phyloP scores from a whole-genome alignment of 2,329 filamentous ascomycete genomes.

The Diaporthe velutina region DNA sequence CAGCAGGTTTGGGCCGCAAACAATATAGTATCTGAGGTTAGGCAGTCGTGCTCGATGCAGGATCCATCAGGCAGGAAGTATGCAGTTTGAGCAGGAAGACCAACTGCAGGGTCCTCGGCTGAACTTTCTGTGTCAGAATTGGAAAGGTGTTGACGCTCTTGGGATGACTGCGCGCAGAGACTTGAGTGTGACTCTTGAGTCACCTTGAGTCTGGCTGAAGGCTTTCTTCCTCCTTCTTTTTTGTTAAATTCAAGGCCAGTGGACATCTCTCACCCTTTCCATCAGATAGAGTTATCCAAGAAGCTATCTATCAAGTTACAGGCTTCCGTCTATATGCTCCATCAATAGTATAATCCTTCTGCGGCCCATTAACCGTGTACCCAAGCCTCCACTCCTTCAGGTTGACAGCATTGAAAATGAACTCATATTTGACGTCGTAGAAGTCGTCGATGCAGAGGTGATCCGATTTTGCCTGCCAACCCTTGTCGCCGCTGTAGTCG shows the following conservation, averaged over 20 bases:
- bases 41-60: too few species aligned
- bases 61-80: too few species aligned
- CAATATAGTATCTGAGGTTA: not conserved
- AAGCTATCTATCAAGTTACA: not conserved
- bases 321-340: slow-evolving; percentile 62
- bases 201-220: too few species aligned
- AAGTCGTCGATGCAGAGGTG: slow-evolving; percentile 80
- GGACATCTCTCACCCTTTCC: not conserved
- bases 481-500: slow-evolving; percentile 51
- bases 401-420: slow-evolving; percentile 70
- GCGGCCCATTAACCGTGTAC: slow-evolving; percentile 78
- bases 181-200: too few species aligned
- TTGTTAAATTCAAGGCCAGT: too few species aligned
- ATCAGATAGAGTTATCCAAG: not conserved
- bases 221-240: too few species aligned
- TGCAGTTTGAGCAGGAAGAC: too few species aligned
- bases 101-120: too few species aligned
- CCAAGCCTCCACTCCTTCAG: slow-evolving; percentile 70
- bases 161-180: too few species aligned
- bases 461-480: slow-evolving; percentile 74
- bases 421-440: slow-evolving; percentile 79
- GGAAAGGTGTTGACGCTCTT: too few species aligned
- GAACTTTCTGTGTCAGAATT: too few species aligned
- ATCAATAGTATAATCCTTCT: slow-evolving; percentile 78
- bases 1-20: not conserved